Percentiles rank a stretch among this genome's conserved stretches.
Conservation (phyloP, 2,329 filamentous ascomycete species). For the Davidsoniella virescens region DNA sequence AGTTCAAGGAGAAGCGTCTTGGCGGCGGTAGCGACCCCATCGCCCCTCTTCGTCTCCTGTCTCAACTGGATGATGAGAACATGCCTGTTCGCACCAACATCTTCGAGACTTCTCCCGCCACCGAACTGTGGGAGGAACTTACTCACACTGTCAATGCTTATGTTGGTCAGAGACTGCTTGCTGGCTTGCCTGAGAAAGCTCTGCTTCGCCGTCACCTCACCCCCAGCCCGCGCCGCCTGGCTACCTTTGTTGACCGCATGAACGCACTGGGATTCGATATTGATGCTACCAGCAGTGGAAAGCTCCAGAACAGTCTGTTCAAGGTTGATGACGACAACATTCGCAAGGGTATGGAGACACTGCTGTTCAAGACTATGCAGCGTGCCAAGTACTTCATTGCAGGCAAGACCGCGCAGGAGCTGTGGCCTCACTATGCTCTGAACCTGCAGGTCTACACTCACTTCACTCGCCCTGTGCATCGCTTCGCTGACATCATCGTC, state of each 20-base stretch:
- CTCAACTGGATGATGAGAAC: constrained; percentile 95
- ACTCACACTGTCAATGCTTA: constrained; percentile 84
- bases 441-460: constrained; percentile 93
- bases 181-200: constrained; percentile 77
- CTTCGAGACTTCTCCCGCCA: constrained; percentile 75
- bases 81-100: constrained; percentile 93
- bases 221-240: constrained; percentile 74
- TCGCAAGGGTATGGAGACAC: constrained; percentile 94
- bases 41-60: constrained; percentile 71
- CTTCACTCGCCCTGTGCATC: constrained; percentile 87
- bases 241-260: constrained; percentile 89
- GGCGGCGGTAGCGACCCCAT: constrained; percentile 65
- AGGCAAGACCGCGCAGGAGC: constrained; percentile 59
- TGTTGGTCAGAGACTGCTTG: constrained; percentile 68
- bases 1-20: constrained; percentile 78
- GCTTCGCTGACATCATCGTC: constrained; percentile 88
- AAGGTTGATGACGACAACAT: constrained; percentile 76
- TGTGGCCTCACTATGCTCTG: constrained; percentile 77
- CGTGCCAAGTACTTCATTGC: constrained; percentile 89
- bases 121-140: constrained; percentile 89
- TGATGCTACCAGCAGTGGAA: constrained; percentile 75
- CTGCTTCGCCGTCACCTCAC: constrained; percentile 72
- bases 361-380: constrained; percentile 88
- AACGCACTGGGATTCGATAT: constrained; percentile 77
- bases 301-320: constrained; percentile 88